These are phyloP conservation scores for Sergeia podlipaevii DNA, from an alignment of 208 protist genomes.

Conservation along the genomic window DNA sequence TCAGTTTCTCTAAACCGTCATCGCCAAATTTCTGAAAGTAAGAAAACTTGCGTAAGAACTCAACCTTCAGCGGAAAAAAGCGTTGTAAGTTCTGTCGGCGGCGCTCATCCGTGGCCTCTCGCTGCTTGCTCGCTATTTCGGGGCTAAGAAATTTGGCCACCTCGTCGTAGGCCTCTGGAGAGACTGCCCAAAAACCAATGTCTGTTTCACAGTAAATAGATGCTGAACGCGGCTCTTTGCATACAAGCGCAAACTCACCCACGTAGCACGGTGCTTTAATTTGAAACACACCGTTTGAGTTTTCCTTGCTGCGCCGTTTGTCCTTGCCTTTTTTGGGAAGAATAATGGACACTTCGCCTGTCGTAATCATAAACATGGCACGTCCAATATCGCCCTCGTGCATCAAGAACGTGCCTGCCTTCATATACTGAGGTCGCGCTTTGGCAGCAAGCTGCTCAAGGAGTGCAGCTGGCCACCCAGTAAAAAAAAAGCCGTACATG, in stretches of 20 bases:
- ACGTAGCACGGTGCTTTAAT: constrained; percentile 85
- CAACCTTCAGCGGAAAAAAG: constrained; percentile 74
- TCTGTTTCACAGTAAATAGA: constrained; percentile 86
- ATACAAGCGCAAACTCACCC: constrained; percentile 86
- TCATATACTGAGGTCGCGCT: constrained; percentile 55
- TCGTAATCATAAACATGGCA: constrained; percentile 87
- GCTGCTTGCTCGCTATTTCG: constrained; percentile 73
- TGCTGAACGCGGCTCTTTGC: constrained; percentile 81
- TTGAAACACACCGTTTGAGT: constrained; percentile 59
- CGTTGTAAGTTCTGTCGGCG: constrained; percentile 75
- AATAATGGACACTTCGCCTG: constrained; percentile 62
- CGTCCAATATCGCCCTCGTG: constrained; percentile 87
- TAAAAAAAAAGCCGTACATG: constrained; percentile 85
- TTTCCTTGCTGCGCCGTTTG: constrained; percentile 75
- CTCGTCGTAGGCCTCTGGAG: constrained; percentile 78
- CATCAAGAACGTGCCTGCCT: constrained; percentile 72
- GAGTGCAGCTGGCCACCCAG: constrained; percentile 62
- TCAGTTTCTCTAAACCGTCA: constrained; percentile 43
- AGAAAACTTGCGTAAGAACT: constrained; percentile 69
- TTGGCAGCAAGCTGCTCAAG: constrained; percentile 67
- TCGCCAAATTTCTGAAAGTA: constrained; percentile 80
- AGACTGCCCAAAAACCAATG: constrained; percentile 75
- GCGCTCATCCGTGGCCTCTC: constrained; percentile 81
- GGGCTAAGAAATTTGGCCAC: constrained; percentile 67
- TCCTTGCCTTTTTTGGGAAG: constrained; percentile 57